Evolutionary conservation across 2,329 filamentous ascomycete species (phyloP).

Genomic region (Curvularia sp.): DNA sequence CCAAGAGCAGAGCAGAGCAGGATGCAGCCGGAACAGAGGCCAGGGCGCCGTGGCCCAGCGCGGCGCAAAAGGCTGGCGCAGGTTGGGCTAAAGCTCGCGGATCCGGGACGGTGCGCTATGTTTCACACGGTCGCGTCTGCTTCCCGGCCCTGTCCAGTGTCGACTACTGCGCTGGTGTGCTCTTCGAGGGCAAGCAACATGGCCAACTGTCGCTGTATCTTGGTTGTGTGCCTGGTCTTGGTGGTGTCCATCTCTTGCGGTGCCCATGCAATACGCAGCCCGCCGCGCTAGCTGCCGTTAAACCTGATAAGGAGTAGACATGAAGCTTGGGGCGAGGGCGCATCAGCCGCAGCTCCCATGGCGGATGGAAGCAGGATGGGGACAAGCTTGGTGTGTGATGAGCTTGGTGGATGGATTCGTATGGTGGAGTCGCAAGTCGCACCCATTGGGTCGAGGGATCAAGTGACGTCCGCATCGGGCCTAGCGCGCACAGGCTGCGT

Average conservation of each 20-base stretch:
- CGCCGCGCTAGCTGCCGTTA: neutral
- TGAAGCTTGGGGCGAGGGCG: neutral
- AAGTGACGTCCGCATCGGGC: constrained; percentile 14
- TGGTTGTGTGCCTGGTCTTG: neutral
- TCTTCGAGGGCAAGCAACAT: neutral
- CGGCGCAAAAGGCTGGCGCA: constrained; percentile 14
- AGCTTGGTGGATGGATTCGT: neutral
- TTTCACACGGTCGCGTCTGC: constrained; percentile 40
- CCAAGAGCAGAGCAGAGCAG: constrained; percentile 15
- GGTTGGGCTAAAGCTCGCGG: constrained; percentile 36
- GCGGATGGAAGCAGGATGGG: neutral
- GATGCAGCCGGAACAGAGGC: constrained; percentile 28
- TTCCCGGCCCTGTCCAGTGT: constrained; percentile 19
- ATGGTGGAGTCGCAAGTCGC: neutral
- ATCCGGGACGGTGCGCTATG: constrained; percentile 47
- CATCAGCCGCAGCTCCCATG: neutral
- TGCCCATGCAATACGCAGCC: neutral
- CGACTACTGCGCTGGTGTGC: neutral
- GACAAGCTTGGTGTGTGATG: neutral
- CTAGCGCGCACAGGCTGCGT: constrained; percentile 26
- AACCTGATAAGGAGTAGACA: neutral
- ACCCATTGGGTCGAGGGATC: constrained; percentile 4
- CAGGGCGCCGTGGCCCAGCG: constrained; percentile 5
- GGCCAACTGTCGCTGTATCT: neutral
- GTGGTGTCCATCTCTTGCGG: neutral